These are phyloP conservation scores for Globisporangium recalcitrans DNA, from an alignment of 352 stramenopile species.

Conservation along the genomic window DNA sequence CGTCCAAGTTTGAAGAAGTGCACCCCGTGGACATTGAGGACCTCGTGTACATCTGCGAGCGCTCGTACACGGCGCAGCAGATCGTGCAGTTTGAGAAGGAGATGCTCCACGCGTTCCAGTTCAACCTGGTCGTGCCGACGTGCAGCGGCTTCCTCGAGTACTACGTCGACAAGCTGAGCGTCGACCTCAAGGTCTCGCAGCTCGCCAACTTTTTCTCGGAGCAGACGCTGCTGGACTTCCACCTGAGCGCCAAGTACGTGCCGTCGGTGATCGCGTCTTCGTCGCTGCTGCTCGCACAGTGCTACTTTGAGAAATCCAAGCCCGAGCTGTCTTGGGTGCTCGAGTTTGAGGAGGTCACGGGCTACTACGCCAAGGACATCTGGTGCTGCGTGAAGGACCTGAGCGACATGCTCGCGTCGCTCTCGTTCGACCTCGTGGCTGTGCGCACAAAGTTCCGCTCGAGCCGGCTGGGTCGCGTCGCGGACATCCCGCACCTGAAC, in stretches of 20 bases:
- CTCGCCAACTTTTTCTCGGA: slow-evolving; percentile 61
- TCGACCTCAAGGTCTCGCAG: slow-evolving; percentile 30
- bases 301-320: slow-evolving; percentile 37
- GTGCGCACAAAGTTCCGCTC: slow-evolving; percentile 41
- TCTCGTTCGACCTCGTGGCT: slow-evolving; percentile 37
- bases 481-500: slow-evolving; percentile 18
- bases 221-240: slow-evolving; percentile 52
- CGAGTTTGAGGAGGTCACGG: slow-evolving; percentile 41
- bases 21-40: slow-evolving; percentile 96
- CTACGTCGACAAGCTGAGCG: slow-evolving; percentile 86
- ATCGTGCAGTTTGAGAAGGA: slow-evolving; percentile 88
- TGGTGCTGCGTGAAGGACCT: slow-evolving; percentile 34
- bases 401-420: slow-evolving; percentile 28
- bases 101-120: slow-evolving; percentile 94
- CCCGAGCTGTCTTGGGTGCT: slow-evolving; percentile 41
- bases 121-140: slow-evolving; percentile 95
- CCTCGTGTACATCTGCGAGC: slow-evolving; percentile 97
- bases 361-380: slow-evolving; percentile 37
- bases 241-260: slow-evolving; percentile 38
- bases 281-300: slow-evolving; percentile 43
- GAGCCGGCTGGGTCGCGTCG: slow-evolving; percentile 14
- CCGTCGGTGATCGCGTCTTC: slow-evolving; percentile 44
- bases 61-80: slow-evolving; percentile 88
- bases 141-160: slow-evolving; percentile 94
- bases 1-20: slow-evolving; percentile 99